Conservation (phyloP, 1,284 basidiomycete species). For the Mycena sp. region DNA sequence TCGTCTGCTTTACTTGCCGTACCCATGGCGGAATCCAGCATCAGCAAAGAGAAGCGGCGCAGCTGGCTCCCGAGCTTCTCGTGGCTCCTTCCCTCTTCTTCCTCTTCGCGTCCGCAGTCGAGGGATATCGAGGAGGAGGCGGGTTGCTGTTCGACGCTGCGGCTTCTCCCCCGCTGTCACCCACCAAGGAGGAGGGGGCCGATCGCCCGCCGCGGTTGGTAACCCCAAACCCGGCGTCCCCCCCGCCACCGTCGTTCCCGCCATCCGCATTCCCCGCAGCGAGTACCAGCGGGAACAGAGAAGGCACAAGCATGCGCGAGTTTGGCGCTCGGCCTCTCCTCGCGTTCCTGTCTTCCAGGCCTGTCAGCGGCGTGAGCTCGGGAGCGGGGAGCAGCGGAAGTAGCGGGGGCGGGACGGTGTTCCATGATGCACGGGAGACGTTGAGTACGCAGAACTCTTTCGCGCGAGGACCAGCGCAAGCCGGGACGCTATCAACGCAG, state of each 20-base stretch:
- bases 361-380: slow-evolving; percentile 11
- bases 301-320: slow-evolving; percentile 20
- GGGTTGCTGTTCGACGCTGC: slow-evolving; percentile 23
- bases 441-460: slow-evolving; percentile 17
- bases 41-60: not conserved
- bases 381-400: slow-evolving; percentile 19
- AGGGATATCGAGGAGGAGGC: slow-evolving; percentile 16
- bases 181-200: no score
- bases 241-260: not conserved
- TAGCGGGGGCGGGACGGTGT: slow-evolving; percentile 21
- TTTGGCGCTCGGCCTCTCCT: slow-evolving; percentile 22
- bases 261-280: not conserved
- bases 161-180: not conserved
- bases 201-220: no score
- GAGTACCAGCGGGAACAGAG: not conserved
- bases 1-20: no score
- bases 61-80: slow-evolving; percentile 31
- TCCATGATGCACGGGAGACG: slow-evolving; percentile 24
- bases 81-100: slow-evolving; percentile 3
- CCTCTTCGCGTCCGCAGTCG: slow-evolving; percentile 10
- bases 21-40: no score
- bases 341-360: slow-evolving; percentile 9
- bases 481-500: no score
- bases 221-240: no score
- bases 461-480: no score